Evolutionary conservation across 2,329 filamentous ascomycete species (phyloP), one percentile per base, ranked within the genome.

Genomic region (Huntiella savannae): DNA sequence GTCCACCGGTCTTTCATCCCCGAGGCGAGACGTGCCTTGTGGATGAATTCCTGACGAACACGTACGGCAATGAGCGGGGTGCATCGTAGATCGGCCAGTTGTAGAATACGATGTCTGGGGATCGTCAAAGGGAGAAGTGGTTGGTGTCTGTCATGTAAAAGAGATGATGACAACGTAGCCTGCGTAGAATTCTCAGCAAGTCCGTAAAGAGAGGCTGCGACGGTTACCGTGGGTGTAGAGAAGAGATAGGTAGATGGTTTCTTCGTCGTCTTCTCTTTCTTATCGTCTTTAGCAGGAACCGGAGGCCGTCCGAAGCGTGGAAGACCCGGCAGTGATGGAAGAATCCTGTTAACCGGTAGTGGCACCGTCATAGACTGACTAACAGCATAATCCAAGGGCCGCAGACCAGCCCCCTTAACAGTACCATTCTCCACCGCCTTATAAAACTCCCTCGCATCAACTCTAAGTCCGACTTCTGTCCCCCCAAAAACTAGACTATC

Each of bases 181-280:
- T 49, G 48, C 4, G 56, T 56, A 7, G 58, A 52, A 17, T 56
- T 55, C 33, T 58, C 56, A 15, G 60, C 51, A 11, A 66, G 55
- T 0, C 64, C 64, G 35, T 67, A 66, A 0, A 63, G 54, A 1
- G 63, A 63, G 2, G 59, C 61, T 1, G 61, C 59, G 11, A 68
- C 48, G 1, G 59, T 63, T 7, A 67, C 41, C 5, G 59, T 59
- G 3, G 65, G 64, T 3, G 50, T 47, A 2, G 54, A 50, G 8
- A 54, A 33, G 36, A 49, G 52, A 11, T 51, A 43, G 28, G 41
- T 43, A 10, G 49, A 32, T 12, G 51, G 52, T 50, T n/a, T 46
- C 42, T 11, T 47, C 44, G 5, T 33, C 22, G 33, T 39, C 44
- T 49, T 49, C 33, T 45, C 42, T 19, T 49, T 49, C 22, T 13